A percentile compares a stretch with the other conserved stretches of the same genome.
These are phyloP conservation scores for Seiridium cupressi DNA, from an alignment of 2,329 filamentous ascomycete species.

Conservation along the genomic window DNA sequence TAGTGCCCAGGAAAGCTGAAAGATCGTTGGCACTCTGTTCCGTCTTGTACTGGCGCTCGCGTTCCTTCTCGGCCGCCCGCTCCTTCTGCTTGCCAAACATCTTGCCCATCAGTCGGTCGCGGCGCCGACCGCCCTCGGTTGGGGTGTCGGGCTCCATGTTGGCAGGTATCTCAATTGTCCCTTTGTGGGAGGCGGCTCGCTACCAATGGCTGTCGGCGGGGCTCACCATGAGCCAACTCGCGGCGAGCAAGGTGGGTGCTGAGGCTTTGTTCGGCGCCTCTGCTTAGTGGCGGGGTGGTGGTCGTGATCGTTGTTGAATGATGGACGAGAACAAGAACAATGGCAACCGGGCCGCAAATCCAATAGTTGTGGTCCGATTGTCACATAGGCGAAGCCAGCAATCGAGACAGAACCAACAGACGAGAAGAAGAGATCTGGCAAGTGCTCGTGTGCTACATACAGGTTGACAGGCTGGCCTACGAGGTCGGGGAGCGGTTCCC, in stretches of 20 bases:
- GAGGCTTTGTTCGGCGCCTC: background rate
- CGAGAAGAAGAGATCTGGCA: background rate
- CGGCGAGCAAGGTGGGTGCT: background rate
- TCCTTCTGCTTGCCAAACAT: slow-evolving; percentile 48
- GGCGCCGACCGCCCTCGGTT: slow-evolving; percentile 22
- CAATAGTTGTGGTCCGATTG: no score
- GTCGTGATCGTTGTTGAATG: background rate
- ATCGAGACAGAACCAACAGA: background rate
- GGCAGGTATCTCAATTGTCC: background rate
- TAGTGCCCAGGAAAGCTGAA: slow-evolving; percentile 57
- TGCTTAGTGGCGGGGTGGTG: background rate
- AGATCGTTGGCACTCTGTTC: slow-evolving; percentile 48
- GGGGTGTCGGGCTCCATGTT: slow-evolving; percentile 29
- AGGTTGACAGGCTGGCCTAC: no score
- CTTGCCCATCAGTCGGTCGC: slow-evolving; percentile 60
- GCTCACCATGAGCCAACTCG: background rate
- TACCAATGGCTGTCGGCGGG: background rate
- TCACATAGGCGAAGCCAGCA: no score
- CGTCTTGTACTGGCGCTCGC: slow-evolving; percentile 25
- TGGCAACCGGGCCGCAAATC: no score
- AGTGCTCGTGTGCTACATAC: background rate
- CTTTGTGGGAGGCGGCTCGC: background rate
- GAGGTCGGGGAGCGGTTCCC: no score
- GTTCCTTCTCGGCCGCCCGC: slow-evolving; percentile 29
- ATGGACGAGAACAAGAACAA: no score